These are phyloP conservation scores for Echinochloa phyllopogon DNA, from an alignment of 176 grass and related monocot species.

Conservation along the genomic window DNA sequence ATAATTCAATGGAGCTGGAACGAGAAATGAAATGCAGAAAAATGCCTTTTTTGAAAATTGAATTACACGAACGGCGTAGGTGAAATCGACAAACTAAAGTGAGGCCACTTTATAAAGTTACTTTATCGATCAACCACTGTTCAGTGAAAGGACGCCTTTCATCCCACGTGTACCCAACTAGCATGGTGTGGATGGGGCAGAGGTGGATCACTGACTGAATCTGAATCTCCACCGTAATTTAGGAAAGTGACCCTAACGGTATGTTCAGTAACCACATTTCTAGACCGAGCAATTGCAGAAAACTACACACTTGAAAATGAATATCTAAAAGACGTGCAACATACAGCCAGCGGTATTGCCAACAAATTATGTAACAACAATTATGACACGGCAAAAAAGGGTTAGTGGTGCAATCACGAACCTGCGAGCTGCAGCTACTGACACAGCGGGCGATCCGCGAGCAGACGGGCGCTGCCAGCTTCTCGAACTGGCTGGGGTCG, in stretches of 20 bases:
- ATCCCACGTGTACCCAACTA: slow-evolving; percentile 50
- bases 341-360: no score
- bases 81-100: slow-evolving; percentile 50
- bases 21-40: not conserved
- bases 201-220: slow-evolving; percentile 20
- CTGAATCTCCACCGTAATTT: slow-evolving; percentile 13
- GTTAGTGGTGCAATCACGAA: not conserved
- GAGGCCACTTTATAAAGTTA: slow-evolving; percentile 53
- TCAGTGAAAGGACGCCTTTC: slow-evolving; percentile 21
- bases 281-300: not conserved
- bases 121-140: slow-evolving; percentile 42
- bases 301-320: not conserved
- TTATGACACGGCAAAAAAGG: no score
- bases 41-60: not conserved
- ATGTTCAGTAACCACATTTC: slow-evolving; percentile 30
- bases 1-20: not conserved
- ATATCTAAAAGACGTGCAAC: no score
- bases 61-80: slow-evolving; percentile 19
- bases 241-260: slow-evolving; percentile 28
- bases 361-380: no score
- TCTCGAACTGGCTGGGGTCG: slow-evolving; percentile 47
- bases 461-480: slow-evolving; percentile 65
- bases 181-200: not conserved
- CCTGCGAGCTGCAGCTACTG: slow-evolving; percentile 83
- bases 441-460: slow-evolving; percentile 64